phyloP scores from a whole-genome alignment of 2,329 filamentous ascomycete genomes.

The Tolypocladium inflatum region DNA sequence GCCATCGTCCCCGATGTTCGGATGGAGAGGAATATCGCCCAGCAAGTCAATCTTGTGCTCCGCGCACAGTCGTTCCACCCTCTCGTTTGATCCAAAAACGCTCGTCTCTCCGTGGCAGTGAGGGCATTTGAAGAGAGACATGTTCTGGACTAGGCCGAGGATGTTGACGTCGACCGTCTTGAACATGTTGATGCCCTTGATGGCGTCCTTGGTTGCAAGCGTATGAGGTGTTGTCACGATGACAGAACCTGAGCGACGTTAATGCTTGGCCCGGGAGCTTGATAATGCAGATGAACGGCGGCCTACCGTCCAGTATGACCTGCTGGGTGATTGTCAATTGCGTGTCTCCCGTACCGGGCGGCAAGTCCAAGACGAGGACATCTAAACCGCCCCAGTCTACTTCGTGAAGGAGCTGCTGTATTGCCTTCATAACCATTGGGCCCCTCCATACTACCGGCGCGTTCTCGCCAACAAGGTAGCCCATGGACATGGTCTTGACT shows the following conservation, averaged over 20 bases:
- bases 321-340: constrained; percentile 97
- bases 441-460: constrained; percentile 91
- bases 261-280: background rate
- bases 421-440: constrained; percentile 93
- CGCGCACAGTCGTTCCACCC: constrained; percentile 58
- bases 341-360: constrained; percentile 90
- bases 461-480: constrained; percentile 72
- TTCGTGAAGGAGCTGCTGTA: constrained; percentile 90
- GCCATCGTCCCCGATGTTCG: constrained; percentile 77
- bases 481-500: constrained; percentile 98
- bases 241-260: constrained; percentile 48
- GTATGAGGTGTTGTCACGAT: constrained; percentile 93
- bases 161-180: constrained; percentile 72
- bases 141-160: constrained; percentile 85
- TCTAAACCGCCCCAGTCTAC: constrained; percentile 91
- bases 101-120: constrained; percentile 65
- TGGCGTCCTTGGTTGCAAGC: constrained; percentile 81
- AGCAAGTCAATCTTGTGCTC: constrained; percentile 70
- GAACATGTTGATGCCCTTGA: constrained; percentile 91
- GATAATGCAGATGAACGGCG: background rate
- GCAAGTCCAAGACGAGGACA: constrained; percentile 80
- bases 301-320: constrained; percentile 69
- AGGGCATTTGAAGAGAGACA: constrained; percentile 77
- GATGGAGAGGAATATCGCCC: constrained; percentile 82
- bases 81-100: constrained; percentile 61